Base-by-base conservation (phyloP, 352 stramenopile species). In the Plasmopara muralis region DNA sequence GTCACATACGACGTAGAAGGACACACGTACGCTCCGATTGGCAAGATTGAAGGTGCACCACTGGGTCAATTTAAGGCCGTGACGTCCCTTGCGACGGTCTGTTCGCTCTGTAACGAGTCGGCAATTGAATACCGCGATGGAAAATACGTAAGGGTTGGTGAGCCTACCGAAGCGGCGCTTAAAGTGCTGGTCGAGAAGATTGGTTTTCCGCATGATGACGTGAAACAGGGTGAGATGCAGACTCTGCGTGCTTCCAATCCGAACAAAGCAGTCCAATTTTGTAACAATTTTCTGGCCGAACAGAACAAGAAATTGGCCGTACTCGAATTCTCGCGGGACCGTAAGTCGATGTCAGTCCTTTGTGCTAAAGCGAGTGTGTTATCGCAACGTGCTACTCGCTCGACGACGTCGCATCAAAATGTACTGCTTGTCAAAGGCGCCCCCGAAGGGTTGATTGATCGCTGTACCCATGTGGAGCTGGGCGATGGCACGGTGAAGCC, bases 351-450 rank as follows among this genome's bases (percentile, higher is more conserved):
- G 96, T 98, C 89, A 47, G 93, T 98, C 41, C 65, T 99, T 9
- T 95, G 77, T 65, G 48, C 79, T 9, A 88, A 85, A 72, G 47
- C 62, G 28, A 57, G 50, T 10, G 45, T 56, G 12, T 50, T 60
- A 5, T 33, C 61, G 4, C 60, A 69, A 30, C 77, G 75, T 28
- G 56, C 80, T 14, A 89, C 77, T 12, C 79, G 82, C 40, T 89
- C 83, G 47, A 66, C 74, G 6, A 61, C 72, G 0, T 68, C 77
- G 9, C 75, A 77, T 50, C 76, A 85, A 53, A 98, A 99, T 68
- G 64, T 97, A 43, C 71, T 99, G 14, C 89, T 99, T 35, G 96
- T 99, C 12, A 99, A 99, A 79, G 97, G 97, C 45, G 97, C 97
- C 13, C 95, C 97, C 0, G 97, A 99, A 68, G 82, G 95, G 13